Evolutionary conservation across 2,329 filamentous ascomycete genomes (phyloP).

Genomic region (Didymella pomorum): DNA sequence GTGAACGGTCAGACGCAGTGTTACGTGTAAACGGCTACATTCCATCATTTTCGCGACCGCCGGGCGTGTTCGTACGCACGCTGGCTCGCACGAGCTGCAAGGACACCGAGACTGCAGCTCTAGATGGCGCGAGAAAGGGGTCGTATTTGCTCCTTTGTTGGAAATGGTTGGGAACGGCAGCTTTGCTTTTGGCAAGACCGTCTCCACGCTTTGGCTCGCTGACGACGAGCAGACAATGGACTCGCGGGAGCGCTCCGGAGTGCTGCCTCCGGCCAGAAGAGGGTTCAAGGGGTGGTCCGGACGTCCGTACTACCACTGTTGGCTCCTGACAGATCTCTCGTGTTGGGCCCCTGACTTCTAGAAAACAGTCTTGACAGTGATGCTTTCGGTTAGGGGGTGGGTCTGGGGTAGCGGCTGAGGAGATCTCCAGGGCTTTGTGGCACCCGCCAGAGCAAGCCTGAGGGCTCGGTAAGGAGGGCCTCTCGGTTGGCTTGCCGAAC

Average conservation of each 20-base stretch:
- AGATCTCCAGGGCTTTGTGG: conserved; percentile 13
- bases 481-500: conserved; percentile 24
- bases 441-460: conserved; percentile 16
- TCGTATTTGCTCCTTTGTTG: conserved; percentile 12
- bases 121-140: background rate
- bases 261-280: background rate
- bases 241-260: background rate
- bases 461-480: conserved; percentile 12
- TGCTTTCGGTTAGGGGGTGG: conserved; percentile 18
- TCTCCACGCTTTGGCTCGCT: conserved; percentile 5
- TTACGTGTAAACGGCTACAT: background rate
- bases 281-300: background rate
- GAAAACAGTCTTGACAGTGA: background rate
- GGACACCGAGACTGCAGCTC: background rate
- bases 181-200: conserved; percentile 13
- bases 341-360: conserved; percentile 10
- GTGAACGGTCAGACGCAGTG: background rate
- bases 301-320: background rate
- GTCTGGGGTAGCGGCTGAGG: conserved; percentile 23
- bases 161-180: conserved; percentile 14
- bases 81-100: background rate
- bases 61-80: background rate
- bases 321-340: background rate
- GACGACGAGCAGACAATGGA: conserved; percentile 6
- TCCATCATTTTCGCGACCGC: background rate